phyloP scores from a whole-genome alignment of 1,139 yeast genomes.

The Cylindricascospora bacillispora region DNA sequence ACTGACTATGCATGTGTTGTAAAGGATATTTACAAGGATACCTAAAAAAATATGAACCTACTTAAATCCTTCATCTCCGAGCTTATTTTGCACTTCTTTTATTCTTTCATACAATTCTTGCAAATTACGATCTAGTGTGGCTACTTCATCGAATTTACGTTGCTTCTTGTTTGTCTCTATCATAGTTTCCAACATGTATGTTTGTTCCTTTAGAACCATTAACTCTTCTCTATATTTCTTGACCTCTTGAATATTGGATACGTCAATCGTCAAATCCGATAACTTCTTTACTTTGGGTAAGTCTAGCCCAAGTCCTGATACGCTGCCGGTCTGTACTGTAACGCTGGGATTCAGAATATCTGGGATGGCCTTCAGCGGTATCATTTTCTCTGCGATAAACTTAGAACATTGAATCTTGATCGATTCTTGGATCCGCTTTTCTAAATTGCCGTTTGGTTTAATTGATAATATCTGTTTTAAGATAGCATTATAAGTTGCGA shows the following conservation, averaged over 20 bases:
- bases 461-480: slow-evolving; percentile 30
- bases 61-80: slow-evolving; percentile 58
- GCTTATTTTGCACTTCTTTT: slow-evolving; percentile 32
- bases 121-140: slow-evolving; percentile 45
- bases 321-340: slow-evolving; percentile 1
- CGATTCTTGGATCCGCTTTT: slow-evolving; percentile 32
- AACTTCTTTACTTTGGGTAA: slow-evolving; percentile 10
- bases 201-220: slow-evolving; percentile 81
- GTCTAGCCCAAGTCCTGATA: slow-evolving; percentile 6
- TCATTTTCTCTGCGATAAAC: slow-evolving; percentile 42
- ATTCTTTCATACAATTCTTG: slow-evolving; percentile 47
- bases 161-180: slow-evolving; percentile 48
- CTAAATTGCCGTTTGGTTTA: slow-evolving; percentile 27
- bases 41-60: too few relatives aligned
- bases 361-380: slow-evolving; percentile 41
- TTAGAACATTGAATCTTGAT: slow-evolving; percentile 34
- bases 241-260: slow-evolving; percentile 31
- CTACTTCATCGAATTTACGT: slow-evolving; percentile 67
- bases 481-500: slow-evolving; percentile 33
- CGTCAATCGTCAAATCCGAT: slow-evolving; percentile 12
- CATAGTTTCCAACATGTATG: slow-evolving; percentile 53
- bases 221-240: slow-evolving; percentile 56
- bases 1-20: too few relatives aligned
- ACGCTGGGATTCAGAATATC: slow-evolving; percentile 24
- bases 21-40: too few relatives aligned